Base-by-base conservation (phyloP, 75 land plant genomes). In the Pinus albicaulis region DNA sequence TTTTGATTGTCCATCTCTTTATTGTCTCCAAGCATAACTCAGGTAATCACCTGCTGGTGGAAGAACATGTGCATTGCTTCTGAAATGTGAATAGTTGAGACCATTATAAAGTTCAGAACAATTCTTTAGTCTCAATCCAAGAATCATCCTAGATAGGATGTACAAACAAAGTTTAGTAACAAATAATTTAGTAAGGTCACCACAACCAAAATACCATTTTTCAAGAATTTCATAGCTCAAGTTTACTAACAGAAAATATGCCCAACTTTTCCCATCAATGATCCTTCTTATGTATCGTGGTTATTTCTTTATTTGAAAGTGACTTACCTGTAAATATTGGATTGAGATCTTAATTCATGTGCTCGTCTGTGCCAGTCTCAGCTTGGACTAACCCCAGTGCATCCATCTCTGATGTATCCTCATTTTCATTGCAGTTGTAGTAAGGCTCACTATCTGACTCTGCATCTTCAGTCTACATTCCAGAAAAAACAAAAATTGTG, bases 401-500 rank as follows among this genome's bases (percentile, higher is more conserved):
- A 38, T 66, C 71, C 48, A 66, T 66, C 48, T 66, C 48, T 66
- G 71, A 66, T 66, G 20, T 38, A 20, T 66, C 71, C 38, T 66
- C 71, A 2, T 66, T 66, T 28, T 28, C 31, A 28, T 28, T 28
- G 31, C 31, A 28, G 31, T 28, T 28, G 31, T 28, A 28, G 31
- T 66, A 66, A 38, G 34, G 7, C n/a, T 66, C 70, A 38, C 22
- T 17, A 3, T 34, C 44, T 19, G 75, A 63, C 61, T 23, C 74
- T 61, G 82, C 78, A 78, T 77, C 85, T 25, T 86, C 82, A 76
- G 73, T 83, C 85, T 86, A 78, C 71, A 75, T 57, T 71, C 24
- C 24, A 34, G 16, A 52, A 3, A 36, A 19, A 41, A 10, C 20
- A 48, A 20, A 20, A 20, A 22, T 73, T 22, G 60, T 57, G 19